Conservation (phyloP, 129 eudicot genomes). For the Helianthus tuberosus region DNA sequence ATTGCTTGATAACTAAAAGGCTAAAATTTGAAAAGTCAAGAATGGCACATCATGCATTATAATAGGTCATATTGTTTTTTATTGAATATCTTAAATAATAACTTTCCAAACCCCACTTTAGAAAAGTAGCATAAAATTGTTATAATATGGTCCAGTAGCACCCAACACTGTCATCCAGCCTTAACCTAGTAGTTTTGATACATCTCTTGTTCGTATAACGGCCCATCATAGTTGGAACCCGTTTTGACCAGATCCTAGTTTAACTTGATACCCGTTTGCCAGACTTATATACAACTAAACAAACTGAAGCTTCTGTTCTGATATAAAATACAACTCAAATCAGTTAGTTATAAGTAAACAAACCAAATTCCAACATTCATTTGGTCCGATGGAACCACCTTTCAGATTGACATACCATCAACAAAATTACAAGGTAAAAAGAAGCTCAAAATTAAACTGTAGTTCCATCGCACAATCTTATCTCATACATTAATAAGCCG, state of each 20-base stretch:
- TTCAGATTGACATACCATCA: background rate
- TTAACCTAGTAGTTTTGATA: no score
- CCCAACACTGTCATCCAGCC: no score
- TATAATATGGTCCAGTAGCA: no score
- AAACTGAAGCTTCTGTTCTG: background rate
- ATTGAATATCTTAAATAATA: no score
- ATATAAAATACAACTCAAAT: background rate
- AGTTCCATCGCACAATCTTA: background rate
- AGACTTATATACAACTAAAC: background rate
- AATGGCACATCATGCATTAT: background rate
- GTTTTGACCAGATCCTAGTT: no score
- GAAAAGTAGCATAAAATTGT: no score
- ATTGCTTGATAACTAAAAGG: background rate
- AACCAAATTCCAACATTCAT: no score
- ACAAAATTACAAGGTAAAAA: conserved; percentile 24
- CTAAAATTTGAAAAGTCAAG: background rate
- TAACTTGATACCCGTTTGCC: no score
- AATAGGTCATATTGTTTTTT: no score
- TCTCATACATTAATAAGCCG: conserved; percentile 34
- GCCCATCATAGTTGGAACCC: no score
- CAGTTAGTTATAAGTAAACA: background rate
- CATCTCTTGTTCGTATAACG: no score
- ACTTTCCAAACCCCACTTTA: no score
- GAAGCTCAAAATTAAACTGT: background rate
- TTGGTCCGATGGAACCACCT: background rate